Evolutionary conservation across 2,329 filamentous ascomycete genomes (phyloP), one percentile per base, ranked within the genome.

Genomic region (Zymoseptoria brevis): DNA sequence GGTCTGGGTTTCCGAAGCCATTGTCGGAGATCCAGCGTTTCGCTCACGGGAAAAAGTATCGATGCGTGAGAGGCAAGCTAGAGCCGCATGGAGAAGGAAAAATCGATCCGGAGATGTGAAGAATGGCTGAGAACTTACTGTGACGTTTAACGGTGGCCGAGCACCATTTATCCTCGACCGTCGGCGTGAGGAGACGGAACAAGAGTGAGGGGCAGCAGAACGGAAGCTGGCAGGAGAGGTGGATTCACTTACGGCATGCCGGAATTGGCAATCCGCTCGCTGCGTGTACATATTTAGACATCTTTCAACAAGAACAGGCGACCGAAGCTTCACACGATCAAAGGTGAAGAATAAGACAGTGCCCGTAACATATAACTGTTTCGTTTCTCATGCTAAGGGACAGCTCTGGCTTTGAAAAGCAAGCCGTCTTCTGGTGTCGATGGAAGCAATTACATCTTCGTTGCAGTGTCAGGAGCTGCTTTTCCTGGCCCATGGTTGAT

Each of bases 1-100:
- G 16, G 58, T 60, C 24, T 58, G 57, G n/a, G 65, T 65, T 57
- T 68, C 65, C 16, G 64, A 64, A 8, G 66, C 58, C 67, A 68
- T 68, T 9, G 9, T 61, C 16, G 26, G 8, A 29, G 26, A 1
- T 51, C 50, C 19, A 11, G 24, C 19, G 50, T 19, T 19, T 29
- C 51, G 51, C 19, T 53, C 51, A 9, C 19, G 19, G 19, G 8
- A 19, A 50, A 50, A 57, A 54, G 50, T 35, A 50, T 53, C 22
- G 60, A 57, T 35, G 55, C 53, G 52, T 57, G 54, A 57, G 60
- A 57, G 48, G 41, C 54, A 26, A 54, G 51, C 19, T 24, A 19
- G 19, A 13, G 16, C 19, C 8, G 19, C 16, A 51, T 24, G 50
- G 19, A 21, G 50, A 19, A 24, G 22, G 16, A 22, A 11, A 24